Base-by-base conservation (phyloP, 768 basidiomycete species). In the Pholiota conissans region DNA sequence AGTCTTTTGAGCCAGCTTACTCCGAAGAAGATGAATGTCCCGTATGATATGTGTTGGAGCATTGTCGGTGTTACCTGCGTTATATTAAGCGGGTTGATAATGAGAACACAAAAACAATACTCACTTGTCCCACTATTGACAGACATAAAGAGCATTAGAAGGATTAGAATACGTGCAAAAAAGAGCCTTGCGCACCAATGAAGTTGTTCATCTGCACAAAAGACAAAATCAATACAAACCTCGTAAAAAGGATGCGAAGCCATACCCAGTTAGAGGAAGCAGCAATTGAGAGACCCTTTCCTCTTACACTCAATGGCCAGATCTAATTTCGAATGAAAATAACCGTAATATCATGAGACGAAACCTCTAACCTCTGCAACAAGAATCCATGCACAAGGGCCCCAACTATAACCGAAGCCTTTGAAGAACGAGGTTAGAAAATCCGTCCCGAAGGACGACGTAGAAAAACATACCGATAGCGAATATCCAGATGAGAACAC, bases 331-430 rank as follows among this genome's bases (percentile, higher is more conserved):
- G 2, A 34, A 52, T 24, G 42, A 20, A 32, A 11, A 18, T 11
- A 56, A 22, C 32, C 6, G 28, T 9, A 45, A n/a, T 13, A 29
- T 13, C 14, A 16, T 18, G 16, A 9, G 40, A 22, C 3, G 3
- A 5, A 11, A 28, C n/a, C 2, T 42, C 61, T 49, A 60, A 76
- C 77, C 73, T 90, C 88, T 8, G 89, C 84, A 10, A 88, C 83
- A 37, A 90, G 73, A 69, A 91, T 88, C 89, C 90, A 91, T 10
- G 86, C 78, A 64, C 86, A 87, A 11, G 89, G 87, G 29, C 82
- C 89, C 90, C 89, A 92, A 56, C 84, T 86, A 64, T 89, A 90
- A 46, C 89, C 89, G 64, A 89, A 90, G 3, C 73, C 82, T 80
- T 35, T 7, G 13, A n/a, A 50, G 40, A 13, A 49, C 42, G 9